Evolutionary conservation across 1,139 yeast genomes (phyloP), one percentile per base, ranked within the genome.

Genomic region (Geotrichum cucujoidarum): DNA sequence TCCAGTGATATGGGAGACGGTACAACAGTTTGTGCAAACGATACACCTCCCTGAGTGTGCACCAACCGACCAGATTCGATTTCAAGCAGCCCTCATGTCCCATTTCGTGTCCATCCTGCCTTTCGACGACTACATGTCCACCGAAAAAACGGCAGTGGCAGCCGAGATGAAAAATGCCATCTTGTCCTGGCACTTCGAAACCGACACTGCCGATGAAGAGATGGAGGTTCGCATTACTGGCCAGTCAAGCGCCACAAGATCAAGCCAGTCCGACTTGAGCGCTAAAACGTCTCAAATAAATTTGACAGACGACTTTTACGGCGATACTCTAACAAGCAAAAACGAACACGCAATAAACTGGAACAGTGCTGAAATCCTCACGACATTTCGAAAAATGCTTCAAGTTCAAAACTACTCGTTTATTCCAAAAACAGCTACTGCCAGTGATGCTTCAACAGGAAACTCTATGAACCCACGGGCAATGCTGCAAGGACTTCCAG

Each of bases 161-260:
- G 55, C 56, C 7, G 59, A 55, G 18, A 60, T 69, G 20, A 59
- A 58, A 18, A 50, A 46, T 13, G 61, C 59, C 48, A 69, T 72
- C 24, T 48, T 49, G 2, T 56, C 59, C 13, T 74, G 75, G 66
- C 62, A 61, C 18, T 54, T 55, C 7, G 62, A 64, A 21, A 59
- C 64, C 0, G 55, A 60, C 1, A 60, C 61, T 33, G 62, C 62
- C 33, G 74, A 72, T 34, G 63, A 60, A 2, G 68, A 63, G 29
- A 64, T 71, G 1, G 77, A 74, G 52, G 27, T 6, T 10, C 27
- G 27, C 27, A 24, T 24, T 6, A 24, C 27, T 24, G 27, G 27
- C 27, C 27, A 24, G 10, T 10, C 27, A 24, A 24, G 27, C 10
- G 10, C 27, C 27, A 24, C 10, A n/a, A n/a, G n/a, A n/a, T n/a